Base-by-base conservation (phyloP, 192 early-diverging fungal genomes). In the Funneliformis mosseae region DNA sequence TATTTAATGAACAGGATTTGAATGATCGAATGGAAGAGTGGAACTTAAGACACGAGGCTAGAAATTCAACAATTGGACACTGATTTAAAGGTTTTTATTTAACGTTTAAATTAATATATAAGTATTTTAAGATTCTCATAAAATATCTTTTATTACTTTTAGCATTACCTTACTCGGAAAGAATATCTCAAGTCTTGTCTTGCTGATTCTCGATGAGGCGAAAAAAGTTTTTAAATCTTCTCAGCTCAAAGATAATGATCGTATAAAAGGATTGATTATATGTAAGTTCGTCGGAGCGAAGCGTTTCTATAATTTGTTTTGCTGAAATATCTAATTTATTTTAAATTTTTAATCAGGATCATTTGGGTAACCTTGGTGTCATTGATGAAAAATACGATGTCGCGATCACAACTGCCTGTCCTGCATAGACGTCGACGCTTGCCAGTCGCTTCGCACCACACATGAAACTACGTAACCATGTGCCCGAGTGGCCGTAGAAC, bases 381-480 rank as follows among this genome's bases (percentile, higher is more conserved):
- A 98, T 99, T 80, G 95, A 95, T 69, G 93, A 94, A 71, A 92
- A 92, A 83, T 99, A 97, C 79, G 98, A 99, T 84, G 92, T 99
- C 8, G 98, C 98, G 0, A 92, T 98, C 18, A 97, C 97, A 4
- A 98, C 97, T 5, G 93, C 96, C 0, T 97, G 96, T 67, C 89
- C 89, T 23, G 85, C 88, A 12, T 99, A 48, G 95, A n/a, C n/a
- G n/a, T n/a, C n/a, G n/a, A n/a, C n/a, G n/a, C n/a, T n/a, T n/a
- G n/a, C n/a, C n/a, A n/a, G n/a, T n/a, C n/a, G n/a, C n/a, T n/a
- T n/a, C n/a, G n/a, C n/a, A n/a, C n/a, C n/a, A n/a, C n/a, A n/a
- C n/a, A n/a, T n/a, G n/a, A n/a, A n/a, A n/a, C n/a, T n/a, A n/a
- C n/a, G n/a, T n/a, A n/a, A n/a, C n/a, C n/a, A n/a, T n/a, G n/a